These are phyloP conservation scores for Leccinum pachyderme DNA, from an alignment of 1,284 basidiomycete species.

Conservation along the genomic window DNA sequence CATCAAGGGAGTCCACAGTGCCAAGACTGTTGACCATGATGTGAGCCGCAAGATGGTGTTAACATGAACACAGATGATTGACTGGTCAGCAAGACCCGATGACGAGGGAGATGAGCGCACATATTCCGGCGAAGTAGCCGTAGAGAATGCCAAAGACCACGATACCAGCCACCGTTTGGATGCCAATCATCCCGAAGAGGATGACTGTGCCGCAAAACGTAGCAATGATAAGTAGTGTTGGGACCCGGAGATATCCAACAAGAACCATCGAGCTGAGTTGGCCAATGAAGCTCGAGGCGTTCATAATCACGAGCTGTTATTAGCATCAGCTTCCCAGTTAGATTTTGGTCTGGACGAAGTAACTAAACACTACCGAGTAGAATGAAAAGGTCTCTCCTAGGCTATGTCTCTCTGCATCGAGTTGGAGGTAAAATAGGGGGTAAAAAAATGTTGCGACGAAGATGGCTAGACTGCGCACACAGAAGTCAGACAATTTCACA, in stretches of 20 bases:
- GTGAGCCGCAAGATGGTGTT: not conserved
- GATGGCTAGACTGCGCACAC: conserved; percentile 15
- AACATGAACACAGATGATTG: not conserved
- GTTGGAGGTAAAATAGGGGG: conserved; percentile 33
- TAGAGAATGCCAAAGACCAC: conserved; percentile 33
- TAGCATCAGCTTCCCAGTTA: not conserved
- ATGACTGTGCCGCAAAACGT: conserved; percentile 33
- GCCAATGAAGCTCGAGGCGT: conserved; percentile 32
- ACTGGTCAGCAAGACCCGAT: not conserved
- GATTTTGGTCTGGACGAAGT: not conserved
- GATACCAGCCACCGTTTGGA: conserved; percentile 25
- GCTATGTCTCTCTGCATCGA: conserved; percentile 24
- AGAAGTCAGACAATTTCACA: not conserved
- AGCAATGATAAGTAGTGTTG: conserved; percentile 17
- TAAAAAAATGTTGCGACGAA: conserved; percentile 30
- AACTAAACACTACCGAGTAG: conserved; percentile 31
- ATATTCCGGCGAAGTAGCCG: conserved; percentile 41
- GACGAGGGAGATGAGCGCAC: conserved; percentile 25
- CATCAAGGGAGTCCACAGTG: conserved; percentile 27
- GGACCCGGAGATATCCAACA: conserved; percentile 21
- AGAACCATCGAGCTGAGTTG: conserved; percentile 28
- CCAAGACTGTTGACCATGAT: conserved; percentile 14
- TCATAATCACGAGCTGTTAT: conserved; percentile 34
- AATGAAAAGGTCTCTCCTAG: conserved; percentile 30
- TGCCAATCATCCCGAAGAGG: conserved; percentile 32